Percentiles rank a stretch among this genome's conserved stretches.
Evolutionary conservation across 805 yeast genomes (phyloP).

Genomic region (Tetrapisispora nanseiensis): DNA sequence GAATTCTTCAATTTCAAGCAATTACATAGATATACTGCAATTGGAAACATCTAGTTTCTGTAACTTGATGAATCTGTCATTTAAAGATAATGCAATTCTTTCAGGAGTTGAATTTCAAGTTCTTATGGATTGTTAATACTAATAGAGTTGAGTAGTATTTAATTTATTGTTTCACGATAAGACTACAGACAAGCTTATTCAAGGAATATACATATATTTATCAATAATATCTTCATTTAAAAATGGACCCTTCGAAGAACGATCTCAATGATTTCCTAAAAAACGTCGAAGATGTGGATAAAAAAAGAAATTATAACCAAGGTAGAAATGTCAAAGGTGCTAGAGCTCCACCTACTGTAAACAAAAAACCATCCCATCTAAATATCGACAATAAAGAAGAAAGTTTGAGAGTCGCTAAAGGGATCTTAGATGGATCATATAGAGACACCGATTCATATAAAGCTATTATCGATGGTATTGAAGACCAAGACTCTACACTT

Average conservation of each 20-base stretch:
- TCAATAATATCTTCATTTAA: background rate
- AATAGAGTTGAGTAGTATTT: too few relatives aligned
- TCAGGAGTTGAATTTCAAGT: too few relatives aligned
- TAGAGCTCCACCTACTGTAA: slow-evolving; percentile 1
- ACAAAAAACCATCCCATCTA: slow-evolving; percentile 4
- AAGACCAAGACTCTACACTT: slow-evolving; percentile 13
- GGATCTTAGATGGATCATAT: slow-evolving; percentile 12
- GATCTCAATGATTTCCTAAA: slow-evolving; percentile 18
- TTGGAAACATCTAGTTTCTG: too few relatives aligned
- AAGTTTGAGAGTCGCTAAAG: slow-evolving; percentile 12
- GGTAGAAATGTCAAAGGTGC: background rate
- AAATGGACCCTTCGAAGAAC: background rate
- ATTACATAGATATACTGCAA: too few relatives aligned
- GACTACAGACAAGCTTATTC: too few relatives aligned
- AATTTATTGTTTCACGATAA: too few relatives aligned
- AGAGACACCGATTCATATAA: slow-evolving; percentile 1
- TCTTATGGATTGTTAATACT: too few relatives aligned
- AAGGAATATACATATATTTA: too few relatives aligned
- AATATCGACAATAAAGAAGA: slow-evolving; percentile 7
- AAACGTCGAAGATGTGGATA: slow-evolving; percentile 23
- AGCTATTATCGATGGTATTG: background rate
- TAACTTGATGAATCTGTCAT: too few relatives aligned
- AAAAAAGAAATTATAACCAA: slow-evolving; percentile 2
- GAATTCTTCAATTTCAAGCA: too few relatives aligned
- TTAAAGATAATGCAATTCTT: too few relatives aligned